A percentile compares a stretch with the other conserved stretches of the same genome.
Evolutionary conservation across 441 rosid genomes (phyloP).

Genomic region (Daphne laureola): DNA sequence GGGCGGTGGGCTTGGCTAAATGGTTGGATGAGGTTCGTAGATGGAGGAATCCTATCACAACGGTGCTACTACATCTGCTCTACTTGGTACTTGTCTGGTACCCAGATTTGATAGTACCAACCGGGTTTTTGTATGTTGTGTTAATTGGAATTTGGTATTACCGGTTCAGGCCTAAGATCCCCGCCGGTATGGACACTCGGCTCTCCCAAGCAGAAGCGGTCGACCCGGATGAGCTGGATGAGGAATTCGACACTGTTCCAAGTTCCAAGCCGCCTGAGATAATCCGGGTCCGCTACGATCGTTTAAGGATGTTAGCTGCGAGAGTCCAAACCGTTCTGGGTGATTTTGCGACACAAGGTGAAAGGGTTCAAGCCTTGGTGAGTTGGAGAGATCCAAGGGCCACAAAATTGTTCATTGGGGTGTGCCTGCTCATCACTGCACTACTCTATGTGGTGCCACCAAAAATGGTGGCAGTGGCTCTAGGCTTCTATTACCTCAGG

Average conservation of each 20-base stretch:
- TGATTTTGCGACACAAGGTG: slow-evolving; percentile 90
- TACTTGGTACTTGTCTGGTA: slow-evolving; percentile 91
- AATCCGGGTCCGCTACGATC: slow-evolving; percentile 65
- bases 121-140: slow-evolving; percentile 65
- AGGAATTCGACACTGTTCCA: slow-evolving; percentile 84
- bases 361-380: slow-evolving; percentile 75
- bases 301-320: slow-evolving; percentile 72
- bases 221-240: slow-evolving; percentile 83
- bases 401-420: slow-evolving; percentile 70
- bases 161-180: slow-evolving; percentile 73
- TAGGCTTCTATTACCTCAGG: slow-evolving; percentile 85
- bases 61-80: slow-evolving; percentile 65
- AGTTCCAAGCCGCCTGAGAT: slow-evolving; percentile 64
- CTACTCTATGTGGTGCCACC: slow-evolving; percentile 70
- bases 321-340: slow-evolving; percentile 88
- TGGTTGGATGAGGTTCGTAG: slow-evolving; percentile 71
- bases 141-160: slow-evolving; percentile 89
- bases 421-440: slow-evolving; percentile 59
- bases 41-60: slow-evolving; percentile 83
- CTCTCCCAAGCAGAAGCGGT: slow-evolving; percentile 80
- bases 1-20: slow-evolving; percentile 87
- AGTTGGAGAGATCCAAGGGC: slow-evolving; percentile 99
- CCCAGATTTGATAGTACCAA: slow-evolving; percentile 83
- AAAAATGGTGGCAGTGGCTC: slow-evolving; percentile 91
- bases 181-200: slow-evolving; percentile 84